Evolutionary conservation across 2,329 filamentous ascomycete species (phyloP).

Genomic region (Eurotiales sp.): DNA sequence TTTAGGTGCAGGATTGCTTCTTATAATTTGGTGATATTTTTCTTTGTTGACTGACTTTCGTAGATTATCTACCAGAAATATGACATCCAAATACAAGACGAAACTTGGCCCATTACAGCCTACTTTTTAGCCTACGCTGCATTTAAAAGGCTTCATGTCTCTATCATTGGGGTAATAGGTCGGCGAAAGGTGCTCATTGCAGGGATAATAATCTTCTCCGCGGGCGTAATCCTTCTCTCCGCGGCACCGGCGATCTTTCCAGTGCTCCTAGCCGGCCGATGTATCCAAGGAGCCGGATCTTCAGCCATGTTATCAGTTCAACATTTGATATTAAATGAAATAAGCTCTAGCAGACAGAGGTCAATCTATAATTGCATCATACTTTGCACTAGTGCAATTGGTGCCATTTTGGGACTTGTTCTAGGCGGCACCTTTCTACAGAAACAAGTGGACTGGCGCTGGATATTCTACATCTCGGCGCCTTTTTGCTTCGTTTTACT

Average conservation of each 20-base stretch:
- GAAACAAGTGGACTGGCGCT: slow-evolving; percentile 5
- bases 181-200: slow-evolving; percentile 1
- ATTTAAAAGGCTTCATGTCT: slow-evolving; percentile 3
- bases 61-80: slow-evolving; percentile 7
- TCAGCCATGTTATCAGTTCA: slow-evolving; percentile 9
- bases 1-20: too few species aligned
- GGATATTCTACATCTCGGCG: slow-evolving; percentile 13
- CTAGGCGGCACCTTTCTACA: slow-evolving; percentile 1
- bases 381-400: slow-evolving; percentile 1
- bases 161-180: slow-evolving; percentile 6
- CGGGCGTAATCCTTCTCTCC: slow-evolving; percentile 8
- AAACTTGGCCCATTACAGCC: slow-evolving; percentile 10
- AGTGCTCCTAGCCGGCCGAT: slow-evolving; percentile 9
- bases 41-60: background rate
- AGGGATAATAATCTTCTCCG: slow-evolving; percentile 8
- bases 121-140: slow-evolving; percentile 10
- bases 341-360: background rate
- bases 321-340: slow-evolving; percentile 5
- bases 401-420: background rate
- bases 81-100: background rate
- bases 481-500: slow-evolving; percentile 9
- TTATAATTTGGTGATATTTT: too few species aligned
- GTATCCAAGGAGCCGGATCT: slow-evolving; percentile 8
- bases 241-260: slow-evolving; percentile 3
- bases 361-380: slow-evolving; percentile 10